Base-by-base conservation (phyloP, 352 stramenopile species). In the Pythium periplocum region DNA sequence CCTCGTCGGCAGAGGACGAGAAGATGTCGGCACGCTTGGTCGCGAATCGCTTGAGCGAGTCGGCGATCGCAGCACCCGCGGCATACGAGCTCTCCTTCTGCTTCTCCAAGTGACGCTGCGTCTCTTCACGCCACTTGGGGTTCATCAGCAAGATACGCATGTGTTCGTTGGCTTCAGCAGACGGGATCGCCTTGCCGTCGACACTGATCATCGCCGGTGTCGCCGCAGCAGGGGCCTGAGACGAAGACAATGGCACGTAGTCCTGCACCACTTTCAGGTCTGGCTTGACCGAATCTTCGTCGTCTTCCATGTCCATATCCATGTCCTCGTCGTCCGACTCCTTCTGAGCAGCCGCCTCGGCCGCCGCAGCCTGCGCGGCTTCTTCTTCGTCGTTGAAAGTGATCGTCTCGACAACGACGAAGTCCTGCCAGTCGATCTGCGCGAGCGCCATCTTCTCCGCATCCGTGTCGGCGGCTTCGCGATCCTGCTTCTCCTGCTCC, bases 81-180 rank as follows among this genome's bases (percentile, higher is more conserved):
- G 97, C 96, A 38, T 98, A 96, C 6, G 86, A 92, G 39, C 81
- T 98, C 45, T 98, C 93, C 41, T 98, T 98, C 55, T 99, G 96
- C 66, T 98, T 98, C 33, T 98, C 93, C 40, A 97, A 64, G 51
- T 98, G 97, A 38, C 96, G 85, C 57, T 95, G 86, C 9, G 83
- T 87, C 83, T 99, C 93, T 62, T 99, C 95, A 37, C 92, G 82
- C 95, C 96, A 99, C 62, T 98, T 98, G 2, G 97, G 97, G 69
- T 99, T 98, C 62, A 99, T 87, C 32, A 99, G 68, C 63, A 99
- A 76, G 68, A 99, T 99, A 9, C 97, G 89, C 96, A 99, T 98
- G 72, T 99, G 97, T 64, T 99, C 97, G n/a, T 97, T 96, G 36
- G 97, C 83, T 43, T 96, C 77, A 3, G 84, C 68, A 9, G 82